Evolutionary conservation across 768 basidiomycete species (phyloP).

Genomic region (Mycena maculata): DNA sequence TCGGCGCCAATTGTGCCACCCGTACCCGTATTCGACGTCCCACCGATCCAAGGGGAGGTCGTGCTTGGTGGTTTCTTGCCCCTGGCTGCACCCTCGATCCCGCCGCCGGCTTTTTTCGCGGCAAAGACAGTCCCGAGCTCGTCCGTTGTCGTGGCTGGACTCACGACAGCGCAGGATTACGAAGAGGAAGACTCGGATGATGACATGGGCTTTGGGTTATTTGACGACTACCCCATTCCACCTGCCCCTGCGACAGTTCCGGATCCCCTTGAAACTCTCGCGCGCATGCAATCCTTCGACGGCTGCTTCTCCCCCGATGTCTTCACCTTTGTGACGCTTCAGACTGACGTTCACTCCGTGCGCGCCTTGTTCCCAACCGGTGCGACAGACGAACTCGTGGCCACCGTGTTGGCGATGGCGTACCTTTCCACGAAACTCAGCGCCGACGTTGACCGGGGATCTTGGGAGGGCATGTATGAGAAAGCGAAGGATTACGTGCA

Average conservation of each 20-base stretch:
- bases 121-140: background rate
- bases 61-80: no score
- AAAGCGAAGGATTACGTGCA: conserved; percentile 27
- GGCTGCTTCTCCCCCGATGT: conserved; percentile 32
- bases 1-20: background rate
- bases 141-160: background rate
- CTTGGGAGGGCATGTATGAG: conserved; percentile 33
- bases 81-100: background rate
- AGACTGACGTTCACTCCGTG: background rate
- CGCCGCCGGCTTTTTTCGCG: background rate
- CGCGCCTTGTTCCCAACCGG: conserved; percentile 1
- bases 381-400: conserved; percentile 22
- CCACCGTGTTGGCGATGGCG: conserved; percentile 29
- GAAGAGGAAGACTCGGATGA: background rate
- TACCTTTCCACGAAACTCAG: conserved; percentile 23
- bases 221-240: background rate
- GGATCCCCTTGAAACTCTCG: conserved; percentile 29
- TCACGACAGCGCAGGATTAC: no score
- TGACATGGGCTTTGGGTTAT: background rate
- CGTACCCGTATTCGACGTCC: background rate
- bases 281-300: conserved; percentile 34
- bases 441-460: conserved; percentile 12
- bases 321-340: conserved; percentile 17
- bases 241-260: background rate
- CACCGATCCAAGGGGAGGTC: background rate